phyloP scores from a whole-genome alignment of 2,329 filamentous ascomycete genomes.

The Epichloe sp. region DNA sequence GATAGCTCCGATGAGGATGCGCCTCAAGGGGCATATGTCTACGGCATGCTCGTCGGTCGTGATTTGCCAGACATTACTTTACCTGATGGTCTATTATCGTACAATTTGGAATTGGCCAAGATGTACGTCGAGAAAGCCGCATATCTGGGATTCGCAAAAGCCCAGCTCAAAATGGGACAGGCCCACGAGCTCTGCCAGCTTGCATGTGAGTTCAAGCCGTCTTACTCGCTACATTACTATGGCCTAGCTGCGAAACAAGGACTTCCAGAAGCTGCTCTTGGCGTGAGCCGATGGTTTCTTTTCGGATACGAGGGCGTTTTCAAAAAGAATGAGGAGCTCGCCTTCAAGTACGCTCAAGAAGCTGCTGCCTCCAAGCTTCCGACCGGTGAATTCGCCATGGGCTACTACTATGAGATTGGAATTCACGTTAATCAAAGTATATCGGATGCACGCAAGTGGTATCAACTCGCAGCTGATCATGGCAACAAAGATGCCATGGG shows the following conservation, averaged over 20 bases:
- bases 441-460: constrained; percentile 76
- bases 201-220: constrained; percentile 87
- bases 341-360: constrained; percentile 79
- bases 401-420: constrained; percentile 95
- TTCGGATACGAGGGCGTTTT: constrained; percentile 90
- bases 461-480: constrained; percentile 74
- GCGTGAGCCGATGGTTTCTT: constrained; percentile 96
- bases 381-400: constrained; percentile 91
- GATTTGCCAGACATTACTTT: constrained; percentile 85
- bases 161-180: constrained; percentile 93
- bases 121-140: constrained; percentile 94
- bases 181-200: constrained; percentile 91
- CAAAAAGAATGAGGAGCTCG: constrained; percentile 87
- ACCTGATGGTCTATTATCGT: constrained; percentile 55
- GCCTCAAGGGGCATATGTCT: constrained; percentile 88
- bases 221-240: constrained; percentile 90
- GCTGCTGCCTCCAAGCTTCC: constrained; percentile 71
- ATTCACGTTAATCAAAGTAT: constrained; percentile 80
- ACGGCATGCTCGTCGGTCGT: constrained; percentile 84
- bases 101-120: constrained; percentile 60
- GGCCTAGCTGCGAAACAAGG: constrained; percentile 84
- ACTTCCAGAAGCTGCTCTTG: constrained; percentile 85
- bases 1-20: constrained; percentile 90
- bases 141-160: constrained; percentile 89
- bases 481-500: constrained; percentile 81